Evolutionary conservation across 106 monocot species (phyloP), one percentile per base, ranked within the genome.

Genomic region (Vanilla planifolia): DNA sequence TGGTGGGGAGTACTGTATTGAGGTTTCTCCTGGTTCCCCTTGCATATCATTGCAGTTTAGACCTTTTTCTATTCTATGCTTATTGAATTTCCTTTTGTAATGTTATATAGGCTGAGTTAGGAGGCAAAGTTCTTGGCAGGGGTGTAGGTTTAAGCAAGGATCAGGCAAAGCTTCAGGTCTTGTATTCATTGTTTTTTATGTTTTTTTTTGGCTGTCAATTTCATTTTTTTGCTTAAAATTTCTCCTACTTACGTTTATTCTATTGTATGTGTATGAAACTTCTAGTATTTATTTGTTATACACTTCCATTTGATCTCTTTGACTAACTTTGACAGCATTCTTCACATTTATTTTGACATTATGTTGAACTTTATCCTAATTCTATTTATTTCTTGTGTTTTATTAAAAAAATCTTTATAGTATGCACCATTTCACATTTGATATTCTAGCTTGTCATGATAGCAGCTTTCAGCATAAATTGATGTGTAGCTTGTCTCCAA

Each of bases 91-190:
- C 9, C 16, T 35, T 57, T 2, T 35, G n/a, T 16, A 4, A 3
- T 30, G 17, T 57, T 33, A 3, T 57, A 20, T 57, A 57, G 57
- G 57, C 35, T 33, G 35, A 57, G 35, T 57, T 57, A 36, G 57
- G 20, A 35, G 57, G 57, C 3, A 35, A 57, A 57, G 57, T 57
- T 57, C 57, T 57, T 9, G 35, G 34, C 34, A 36, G 57, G 35
- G 57, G 57, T 9, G 21, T 57, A 10, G 57, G 35, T 36, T 35
- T 21, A 57, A 57, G 57, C 57, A 57, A 57, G 35, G 57, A 57
- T 21, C 20, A 1, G 35, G 57, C 57, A 20, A 57, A 57, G 21
- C 57, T 35, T 57, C 57, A 35, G 57, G 57, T 57, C 3, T 8
- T 35, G 34, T 36, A 20, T 20, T 57, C 57, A 20, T 19, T 8